Conservation (phyloP, 495 filamentous ascomycete genomes). For the Xylaria intraflava region DNA sequence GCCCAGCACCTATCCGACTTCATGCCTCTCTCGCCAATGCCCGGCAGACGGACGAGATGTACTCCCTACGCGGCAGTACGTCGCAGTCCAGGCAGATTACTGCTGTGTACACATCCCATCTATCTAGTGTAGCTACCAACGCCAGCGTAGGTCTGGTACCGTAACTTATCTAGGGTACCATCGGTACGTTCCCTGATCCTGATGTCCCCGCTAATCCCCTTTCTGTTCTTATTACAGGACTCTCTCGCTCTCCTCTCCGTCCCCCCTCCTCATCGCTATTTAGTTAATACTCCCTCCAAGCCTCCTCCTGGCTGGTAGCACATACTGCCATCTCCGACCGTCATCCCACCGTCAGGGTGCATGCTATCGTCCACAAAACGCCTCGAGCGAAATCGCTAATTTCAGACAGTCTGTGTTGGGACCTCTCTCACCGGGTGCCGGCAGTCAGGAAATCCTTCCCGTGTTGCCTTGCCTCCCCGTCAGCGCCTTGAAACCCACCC, state of each 20-base stretch:
- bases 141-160: background rate
- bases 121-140: too few species aligned
- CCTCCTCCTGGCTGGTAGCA: conserved; percentile 5
- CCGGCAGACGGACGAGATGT: too few species aligned
- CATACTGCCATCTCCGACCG: background rate
- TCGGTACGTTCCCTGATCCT: background rate
- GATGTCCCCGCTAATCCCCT: conserved; percentile 4
- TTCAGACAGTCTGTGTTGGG: conserved; percentile 8
- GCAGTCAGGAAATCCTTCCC: conserved; percentile 11
- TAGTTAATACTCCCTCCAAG: background rate
- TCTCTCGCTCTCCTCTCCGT: background rate
- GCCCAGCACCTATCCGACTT: too few species aligned
- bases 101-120: too few species aligned
- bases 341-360: background rate
- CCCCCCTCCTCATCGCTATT: background rate
- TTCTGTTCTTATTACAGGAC: background rate
- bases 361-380: background rate
- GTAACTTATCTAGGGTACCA: background rate
- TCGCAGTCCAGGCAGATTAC: too few species aligned
- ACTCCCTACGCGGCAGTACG: too few species aligned
- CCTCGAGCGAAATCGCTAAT: background rate
- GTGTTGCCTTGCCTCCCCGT: conserved; percentile 12
- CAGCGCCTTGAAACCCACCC: conserved; percentile 1
- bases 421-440: conserved; percentile 9
- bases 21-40: too few species aligned